These are phyloP conservation scores for Sarocladiaceae sp. DNA, from an alignment of 2,329 filamentous ascomycete species.

Conservation along the genomic window DNA sequence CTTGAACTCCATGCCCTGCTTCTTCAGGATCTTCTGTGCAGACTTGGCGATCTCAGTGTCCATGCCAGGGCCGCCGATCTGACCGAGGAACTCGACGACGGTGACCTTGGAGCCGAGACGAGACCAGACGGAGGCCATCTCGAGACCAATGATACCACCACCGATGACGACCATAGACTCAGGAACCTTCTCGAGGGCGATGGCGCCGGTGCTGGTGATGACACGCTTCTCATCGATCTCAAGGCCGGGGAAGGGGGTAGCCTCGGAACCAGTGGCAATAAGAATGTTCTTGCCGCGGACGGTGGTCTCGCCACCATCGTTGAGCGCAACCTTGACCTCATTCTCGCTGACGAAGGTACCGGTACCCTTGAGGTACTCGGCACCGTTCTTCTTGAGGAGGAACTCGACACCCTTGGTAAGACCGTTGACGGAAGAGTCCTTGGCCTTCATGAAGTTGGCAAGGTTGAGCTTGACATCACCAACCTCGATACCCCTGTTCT, in stretches of 20 bases:
- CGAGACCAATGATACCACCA: conserved; percentile 95
- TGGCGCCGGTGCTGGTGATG: conserved; percentile 90
- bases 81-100: conserved; percentile 90
- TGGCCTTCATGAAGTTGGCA: conserved; percentile 94
- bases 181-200: conserved; percentile 82
- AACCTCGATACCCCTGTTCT: conserved; percentile 95
- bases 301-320: conserved; percentile 85
- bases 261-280: conserved; percentile 92
- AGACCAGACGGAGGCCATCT: conserved; percentile 98
- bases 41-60: conserved; percentile 87
- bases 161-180: conserved; percentile 97
- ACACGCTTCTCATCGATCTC: conserved; percentile 97
- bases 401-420: conserved; percentile 98
- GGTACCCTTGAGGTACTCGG: conserved; percentile 94
- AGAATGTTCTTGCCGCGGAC: conserved; percentile 94
- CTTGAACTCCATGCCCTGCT: conserved; percentile 99
- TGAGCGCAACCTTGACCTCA: conserved; percentile 83
- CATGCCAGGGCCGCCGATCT: conserved; percentile 98
- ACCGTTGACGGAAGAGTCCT: conserved; percentile 81
- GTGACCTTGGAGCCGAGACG: conserved; percentile 90
- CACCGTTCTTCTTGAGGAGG: conserved; percentile 98
- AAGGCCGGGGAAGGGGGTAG: conserved; percentile 92
- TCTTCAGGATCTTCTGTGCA: conserved; percentile 85
- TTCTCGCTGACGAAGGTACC: conserved; percentile 83
- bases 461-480: conserved; percentile 96